phyloP scores from a whole-genome alignment of 108 stramenopile species.

The Pseudonitzschia pungens region DNA sequence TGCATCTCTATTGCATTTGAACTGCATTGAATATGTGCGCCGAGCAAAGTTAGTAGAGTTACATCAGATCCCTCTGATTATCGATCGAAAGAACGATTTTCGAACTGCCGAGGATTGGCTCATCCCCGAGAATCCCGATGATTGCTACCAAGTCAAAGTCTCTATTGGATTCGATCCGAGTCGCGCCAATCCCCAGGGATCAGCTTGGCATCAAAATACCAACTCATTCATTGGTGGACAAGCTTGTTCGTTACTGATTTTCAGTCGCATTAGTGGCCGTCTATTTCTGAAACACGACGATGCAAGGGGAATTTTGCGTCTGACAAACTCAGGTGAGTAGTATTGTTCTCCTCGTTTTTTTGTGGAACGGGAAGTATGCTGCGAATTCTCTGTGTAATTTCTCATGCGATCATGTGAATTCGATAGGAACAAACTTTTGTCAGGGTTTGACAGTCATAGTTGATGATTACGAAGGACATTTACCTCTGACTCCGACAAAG shows the following conservation, averaged over 20 bases:
- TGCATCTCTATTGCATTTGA: neutral
- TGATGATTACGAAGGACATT: conserved; percentile 42
- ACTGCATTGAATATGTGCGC: neutral
- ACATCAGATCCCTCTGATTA: conserved; percentile 28
- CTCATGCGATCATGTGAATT: neutral
- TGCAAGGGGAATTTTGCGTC: conserved; percentile 30
- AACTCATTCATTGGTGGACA: conserved; percentile 12
- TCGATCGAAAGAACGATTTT: conserved; percentile 24
- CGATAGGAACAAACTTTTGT: conserved; percentile 19
- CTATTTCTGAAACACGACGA: conserved; percentile 36
- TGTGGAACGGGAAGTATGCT: no score
- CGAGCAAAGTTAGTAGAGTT: conserved; percentile 39
- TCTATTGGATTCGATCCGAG: conserved; percentile 11
- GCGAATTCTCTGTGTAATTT: neutral
- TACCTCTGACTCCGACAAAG: conserved; percentile 58
- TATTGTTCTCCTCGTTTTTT: neutral
- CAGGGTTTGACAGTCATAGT: conserved; percentile 50
- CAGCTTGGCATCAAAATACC: neutral
- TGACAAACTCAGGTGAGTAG: conserved; percentile 24
- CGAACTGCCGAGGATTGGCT: conserved; percentile 19
- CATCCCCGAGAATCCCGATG: neutral
- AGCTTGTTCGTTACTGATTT: conserved; percentile 23
- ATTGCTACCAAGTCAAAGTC: conserved; percentile 1
- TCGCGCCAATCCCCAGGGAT: neutral
- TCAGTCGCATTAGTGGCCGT: conserved; percentile 46